Percentiles rank a stretch among this genome's conserved stretches.
Conservation (phyloP, 2,329 filamentous ascomycete species). For the Aotearoamyces nothofagi region DNA sequence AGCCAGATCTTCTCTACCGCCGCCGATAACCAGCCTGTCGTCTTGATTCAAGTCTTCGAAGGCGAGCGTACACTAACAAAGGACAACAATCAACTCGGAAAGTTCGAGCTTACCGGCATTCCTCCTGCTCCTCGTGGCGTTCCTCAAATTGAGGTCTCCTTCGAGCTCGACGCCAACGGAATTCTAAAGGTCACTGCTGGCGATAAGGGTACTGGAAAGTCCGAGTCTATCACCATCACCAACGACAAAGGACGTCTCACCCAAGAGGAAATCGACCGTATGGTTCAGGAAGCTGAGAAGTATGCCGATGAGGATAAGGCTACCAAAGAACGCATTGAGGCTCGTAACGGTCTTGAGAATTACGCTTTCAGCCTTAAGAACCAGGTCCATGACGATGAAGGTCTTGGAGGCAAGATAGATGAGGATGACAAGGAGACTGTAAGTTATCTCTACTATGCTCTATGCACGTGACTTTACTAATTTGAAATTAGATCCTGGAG, state of each 20-base stretch:
- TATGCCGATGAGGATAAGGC: conserved; percentile 99
- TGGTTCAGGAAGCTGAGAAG: conserved; percentile 97
- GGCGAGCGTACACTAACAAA: conserved; percentile 89
- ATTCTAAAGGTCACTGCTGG: conserved; percentile 92
- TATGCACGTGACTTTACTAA: no score
- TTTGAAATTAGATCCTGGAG: conserved; percentile 69
- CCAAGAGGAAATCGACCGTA: conserved; percentile 95
- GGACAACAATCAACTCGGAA: conserved; percentile 94
- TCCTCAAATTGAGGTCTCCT: conserved; percentile 95
- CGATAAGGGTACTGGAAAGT: conserved; percentile 97
- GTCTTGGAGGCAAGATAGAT: conserved; percentile 94
- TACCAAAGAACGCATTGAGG: conserved; percentile 90
- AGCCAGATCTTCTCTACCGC: conserved; percentile 96
- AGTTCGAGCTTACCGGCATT: conserved; percentile 95
- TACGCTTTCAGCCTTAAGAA: conserved; percentile 99
- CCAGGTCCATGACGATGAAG: conserved; percentile 94
- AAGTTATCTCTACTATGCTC: conserved; percentile 24
- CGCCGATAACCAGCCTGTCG: conserved; percentile 90
- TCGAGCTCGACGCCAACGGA: conserved; percentile 96
- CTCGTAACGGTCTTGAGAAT: conserved; percentile 94
- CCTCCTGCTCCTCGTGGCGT: conserved; percentile 90
- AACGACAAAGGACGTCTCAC: conserved; percentile 98
- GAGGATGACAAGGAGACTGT: conserved; percentile 96
- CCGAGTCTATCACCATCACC: conserved; percentile 94
- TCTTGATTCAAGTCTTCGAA: conserved; percentile 91